These are phyloP conservation scores for Penicillium verhagenii DNA, from an alignment of 495 filamentous ascomycete species.

Conservation along the genomic window DNA sequence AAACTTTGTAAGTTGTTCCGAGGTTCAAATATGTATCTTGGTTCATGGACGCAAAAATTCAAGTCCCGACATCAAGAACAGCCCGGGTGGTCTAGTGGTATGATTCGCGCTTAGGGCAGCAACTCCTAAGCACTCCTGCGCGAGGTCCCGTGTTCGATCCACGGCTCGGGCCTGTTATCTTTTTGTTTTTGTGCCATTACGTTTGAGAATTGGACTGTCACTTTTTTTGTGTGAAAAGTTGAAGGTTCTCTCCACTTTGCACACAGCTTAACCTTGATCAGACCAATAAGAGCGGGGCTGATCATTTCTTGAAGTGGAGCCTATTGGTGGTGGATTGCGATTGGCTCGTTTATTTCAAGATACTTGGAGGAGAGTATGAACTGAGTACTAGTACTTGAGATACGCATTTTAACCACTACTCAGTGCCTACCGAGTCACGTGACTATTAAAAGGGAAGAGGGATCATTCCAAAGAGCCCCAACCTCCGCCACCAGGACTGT, in stretches of 20 bases:
- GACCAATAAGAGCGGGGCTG: background rate
- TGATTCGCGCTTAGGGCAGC: constrained; percentile 45
- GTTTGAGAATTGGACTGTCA: too few species aligned
- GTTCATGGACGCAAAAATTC: background rate
- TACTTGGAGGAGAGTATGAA: too few species aligned
- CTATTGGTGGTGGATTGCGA: too few species aligned
- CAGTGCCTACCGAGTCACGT: too few species aligned
- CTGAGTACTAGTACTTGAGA: too few species aligned
- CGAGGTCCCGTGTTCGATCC: background rate
- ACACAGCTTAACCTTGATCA: background rate
- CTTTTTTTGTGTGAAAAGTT: background rate
- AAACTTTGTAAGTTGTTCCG: too few species aligned
- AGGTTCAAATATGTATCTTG: background rate
- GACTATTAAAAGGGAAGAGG: too few species aligned
- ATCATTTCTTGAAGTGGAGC: too few species aligned
- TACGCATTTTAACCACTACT: too few species aligned
- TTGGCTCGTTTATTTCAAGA: too few species aligned
- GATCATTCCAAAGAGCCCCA: constrained; percentile 6
- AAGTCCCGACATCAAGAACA: background rate
- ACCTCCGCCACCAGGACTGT: constrained; percentile 18
- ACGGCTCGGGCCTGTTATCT: background rate
- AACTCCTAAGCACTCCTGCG: background rate
- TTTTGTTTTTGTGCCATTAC: background rate
- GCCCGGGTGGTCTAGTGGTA: constrained; percentile 43
- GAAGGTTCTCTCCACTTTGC: too few species aligned